Evolutionary conservation across 2,329 filamentous ascomycete genomes (phyloP), one percentile per base, ranked within the genome.

Genomic region (Cytospora leucostoma): DNA sequence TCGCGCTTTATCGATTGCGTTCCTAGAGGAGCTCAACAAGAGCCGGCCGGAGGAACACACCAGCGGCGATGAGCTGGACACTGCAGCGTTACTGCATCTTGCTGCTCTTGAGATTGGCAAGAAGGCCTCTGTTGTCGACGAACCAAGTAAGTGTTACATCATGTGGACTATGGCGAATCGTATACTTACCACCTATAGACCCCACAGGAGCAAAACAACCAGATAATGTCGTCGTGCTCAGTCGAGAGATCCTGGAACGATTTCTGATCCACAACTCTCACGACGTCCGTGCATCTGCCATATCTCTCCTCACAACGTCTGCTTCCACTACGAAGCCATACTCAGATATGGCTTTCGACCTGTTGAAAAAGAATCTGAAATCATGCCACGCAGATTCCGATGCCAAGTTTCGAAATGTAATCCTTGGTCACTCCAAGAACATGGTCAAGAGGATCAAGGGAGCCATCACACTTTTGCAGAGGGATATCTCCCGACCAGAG

Each of bases 381-480:
- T 84, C 88, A 17, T 86, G 94, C 67, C 89, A 96, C 72, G 86
- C 92, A 3, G 93, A 97, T 67, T 87, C 91, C 0, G 93, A 97
- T 72, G 88, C 94, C 7, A 92, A 94, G 70, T 90, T 93, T 68
- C 87, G 95, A 62, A 89, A 93, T 63, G 92, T 96, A 68, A 82
- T 96, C 1, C 81, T 94, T 33, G 87, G 87, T 32, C 84, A 91
- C 66, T 86, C 89, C 2, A 88, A 91, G 66, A 88, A 88, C 69
- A 86, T 98, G 73, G 85, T 93, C 64, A 88, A 90, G 69, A 87
- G 93, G 51, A 78, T 96, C 5, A 84, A 89, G 67, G 88, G 87
- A 32, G 84, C 88, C 11, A 85, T 89, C 19, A 81, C 83, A 19
- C 80, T 82, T 11, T 75, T 89, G 21, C 79, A 79, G 37, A 78